Percentiles rank a stretch among this genome's conserved stretches.
phyloP scores from a whole-genome alignment of 441 rosid species.

The Populus hybrid region DNA sequence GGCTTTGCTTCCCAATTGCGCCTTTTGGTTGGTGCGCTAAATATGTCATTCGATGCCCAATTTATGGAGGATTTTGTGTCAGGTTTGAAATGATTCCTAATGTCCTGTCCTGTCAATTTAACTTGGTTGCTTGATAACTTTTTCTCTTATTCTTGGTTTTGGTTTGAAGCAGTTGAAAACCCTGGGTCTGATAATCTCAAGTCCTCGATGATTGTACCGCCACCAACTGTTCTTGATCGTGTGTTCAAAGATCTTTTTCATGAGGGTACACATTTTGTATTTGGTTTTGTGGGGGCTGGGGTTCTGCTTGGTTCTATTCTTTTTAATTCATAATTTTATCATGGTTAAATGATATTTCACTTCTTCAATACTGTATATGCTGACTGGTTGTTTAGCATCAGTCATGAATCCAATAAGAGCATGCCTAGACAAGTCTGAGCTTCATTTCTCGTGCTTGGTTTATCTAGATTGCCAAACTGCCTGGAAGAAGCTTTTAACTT shows the following conservation, averaged over 20 bases:
- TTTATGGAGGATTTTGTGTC: slow-evolving; percentile 96
- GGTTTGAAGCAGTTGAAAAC: slow-evolving; percentile 62
- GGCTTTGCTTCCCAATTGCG: slow-evolving; percentile 87
- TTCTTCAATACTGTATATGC: not conserved
- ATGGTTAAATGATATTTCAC: not conserved
- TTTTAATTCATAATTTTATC: not conserved
- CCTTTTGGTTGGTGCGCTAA: slow-evolving; percentile 74
- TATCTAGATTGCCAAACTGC: not conserved
- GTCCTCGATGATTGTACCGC: slow-evolving; percentile 79
- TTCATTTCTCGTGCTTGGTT: not conserved
- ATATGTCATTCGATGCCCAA: slow-evolving; percentile 68
- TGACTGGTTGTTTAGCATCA: not conserved
- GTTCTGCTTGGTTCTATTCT: not conserved
- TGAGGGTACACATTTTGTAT: slow-evolving; percentile 47
- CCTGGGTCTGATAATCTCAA: slow-evolving; percentile 60
- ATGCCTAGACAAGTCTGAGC: not conserved
- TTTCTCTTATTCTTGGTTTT: slow-evolving; percentile 16
- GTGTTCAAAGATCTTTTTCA: slow-evolving; percentile 92
- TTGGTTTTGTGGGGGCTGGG: not conserved
- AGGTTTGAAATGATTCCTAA: slow-evolving; percentile 48
- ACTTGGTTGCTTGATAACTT: slow-evolving; percentile 6
- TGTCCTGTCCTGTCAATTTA: slow-evolving; percentile 16
- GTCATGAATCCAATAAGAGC: not conserved
- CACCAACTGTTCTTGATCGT: slow-evolving; percentile 86
- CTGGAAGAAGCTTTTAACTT: not conserved